Evolutionary conservation across 2,329 filamentous ascomycete genomes (phyloP).

Genomic region (Cladosporium sp.): DNA sequence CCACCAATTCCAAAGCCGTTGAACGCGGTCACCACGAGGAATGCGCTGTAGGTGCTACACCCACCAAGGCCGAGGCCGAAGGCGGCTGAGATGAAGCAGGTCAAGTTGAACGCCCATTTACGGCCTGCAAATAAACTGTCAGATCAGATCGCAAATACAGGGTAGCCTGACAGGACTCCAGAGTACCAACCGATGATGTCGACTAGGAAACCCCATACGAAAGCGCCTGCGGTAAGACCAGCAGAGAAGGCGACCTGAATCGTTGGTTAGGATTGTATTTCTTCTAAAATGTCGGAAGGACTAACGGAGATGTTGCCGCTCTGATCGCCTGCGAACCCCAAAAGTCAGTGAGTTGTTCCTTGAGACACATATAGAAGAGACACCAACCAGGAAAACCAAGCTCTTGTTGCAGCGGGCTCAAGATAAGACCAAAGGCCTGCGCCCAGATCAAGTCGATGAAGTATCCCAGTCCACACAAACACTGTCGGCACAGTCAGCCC

Average conservation of each 20-base stretch:
- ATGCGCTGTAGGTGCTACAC: constrained; percentile 47
- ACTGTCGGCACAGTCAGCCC: not conserved
- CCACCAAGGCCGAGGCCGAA: constrained; percentile 52
- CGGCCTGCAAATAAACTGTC: constrained; percentile 35
- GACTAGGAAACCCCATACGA: constrained; percentile 53
- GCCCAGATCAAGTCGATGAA: constrained; percentile 56
- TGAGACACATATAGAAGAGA: not conserved
- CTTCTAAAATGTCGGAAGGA: constrained; percentile 8
- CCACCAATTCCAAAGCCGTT: constrained; percentile 50
- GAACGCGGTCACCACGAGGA: constrained; percentile 52
- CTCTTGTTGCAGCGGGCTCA: constrained; percentile 54
- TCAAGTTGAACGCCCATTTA: constrained; percentile 56
- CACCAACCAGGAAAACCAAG: constrained; percentile 43
- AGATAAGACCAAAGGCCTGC: constrained; percentile 53
- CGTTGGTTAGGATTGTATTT: constrained; percentile 5
- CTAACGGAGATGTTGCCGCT: constrained; percentile 49
- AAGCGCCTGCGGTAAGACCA: constrained; percentile 53
- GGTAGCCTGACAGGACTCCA: constrained; percentile 2
- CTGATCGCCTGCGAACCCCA: constrained; percentile 20
- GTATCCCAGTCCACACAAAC: constrained; percentile 52
- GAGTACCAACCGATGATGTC: constrained; percentile 44
- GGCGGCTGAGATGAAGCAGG: constrained; percentile 50
- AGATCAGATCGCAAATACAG: not conserved
- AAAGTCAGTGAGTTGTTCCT: too few species aligned
- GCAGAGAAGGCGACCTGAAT: constrained; percentile 45